These are phyloP conservation scores for Aciculoconidium aculeatum DNA, from an alignment of 805 yeast species.

Conservation along the genomic window DNA sequence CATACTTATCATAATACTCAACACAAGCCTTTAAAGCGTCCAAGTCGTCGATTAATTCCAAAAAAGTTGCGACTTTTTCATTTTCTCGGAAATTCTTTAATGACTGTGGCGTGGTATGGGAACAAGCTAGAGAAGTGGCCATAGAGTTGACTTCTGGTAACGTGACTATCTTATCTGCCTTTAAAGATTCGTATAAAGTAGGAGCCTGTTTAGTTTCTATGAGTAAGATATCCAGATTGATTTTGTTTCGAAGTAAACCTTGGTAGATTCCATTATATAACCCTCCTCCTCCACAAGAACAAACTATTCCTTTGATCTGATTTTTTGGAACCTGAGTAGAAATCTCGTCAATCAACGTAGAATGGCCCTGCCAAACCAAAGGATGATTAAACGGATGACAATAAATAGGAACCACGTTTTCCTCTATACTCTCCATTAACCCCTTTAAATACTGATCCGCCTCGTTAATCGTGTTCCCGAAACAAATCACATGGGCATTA, in stretches of 20 bases:
- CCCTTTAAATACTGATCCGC: constrained; percentile 42
- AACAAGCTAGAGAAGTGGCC: constrained; percentile 63
- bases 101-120: constrained; percentile 47
- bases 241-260: constrained; percentile 34
- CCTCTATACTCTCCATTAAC: constrained; percentile 14
- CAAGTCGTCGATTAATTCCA: constrained; percentile 38
- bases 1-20: constrained; percentile 44
- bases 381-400: constrained; percentile 53
- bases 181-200: constrained; percentile 47
- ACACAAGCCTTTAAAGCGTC: constrained; percentile 53
- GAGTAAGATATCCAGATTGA: constrained; percentile 29
- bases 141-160: constrained; percentile 45
- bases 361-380: constrained; percentile 51
- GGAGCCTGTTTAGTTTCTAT: constrained; percentile 64
- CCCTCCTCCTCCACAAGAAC: constrained; percentile 58
- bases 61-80: constrained; percentile 11
- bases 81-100: constrained; percentile 29
- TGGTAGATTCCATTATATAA: constrained; percentile 46
- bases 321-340: constrained; percentile 20
- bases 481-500: constrained; percentile 47
- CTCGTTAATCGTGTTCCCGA: constrained; percentile 44
- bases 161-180: constrained; percentile 37
- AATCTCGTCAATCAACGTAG: constrained; percentile 42
- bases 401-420: constrained; percentile 33
- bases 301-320: constrained; percentile 38